These are phyloP conservation scores for Ceratocystis harringtonii DNA, from an alignment of 2,329 filamentous ascomycete genomes.

Conservation along the genomic window DNA sequence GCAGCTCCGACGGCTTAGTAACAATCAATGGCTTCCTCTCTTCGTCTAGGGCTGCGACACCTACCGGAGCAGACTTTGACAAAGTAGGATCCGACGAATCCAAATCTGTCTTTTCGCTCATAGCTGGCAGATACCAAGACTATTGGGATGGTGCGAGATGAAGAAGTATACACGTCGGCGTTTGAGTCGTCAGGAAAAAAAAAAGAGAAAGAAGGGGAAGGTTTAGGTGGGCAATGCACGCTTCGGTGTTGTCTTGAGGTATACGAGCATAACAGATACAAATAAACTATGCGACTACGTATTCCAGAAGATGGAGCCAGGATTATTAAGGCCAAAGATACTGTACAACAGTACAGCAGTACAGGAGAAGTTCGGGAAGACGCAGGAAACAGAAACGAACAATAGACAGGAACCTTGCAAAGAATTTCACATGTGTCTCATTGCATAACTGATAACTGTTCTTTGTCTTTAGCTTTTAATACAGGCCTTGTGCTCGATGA, in stretches of 20 bases:
- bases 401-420: neutral
- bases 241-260: neutral
- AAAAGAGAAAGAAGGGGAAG: neutral
- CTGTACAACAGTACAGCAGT: neutral
- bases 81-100: neutral
- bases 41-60: neutral
- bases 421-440: neutral
- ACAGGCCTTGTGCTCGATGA: neutral
- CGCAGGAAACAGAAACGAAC: neutral
- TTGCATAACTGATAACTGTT: too few species aligned
- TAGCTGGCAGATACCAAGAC: neutral
- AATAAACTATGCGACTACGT: neutral
- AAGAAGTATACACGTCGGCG: neutral
- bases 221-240: neutral
- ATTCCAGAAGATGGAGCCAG: neutral
- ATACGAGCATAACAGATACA: neutral
- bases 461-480: too few species aligned
- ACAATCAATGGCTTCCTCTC: constrained; percentile 2
- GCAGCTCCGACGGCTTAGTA: neutral
- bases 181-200: neutral
- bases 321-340: neutral
- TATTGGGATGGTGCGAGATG: neutral
- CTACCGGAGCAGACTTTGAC: neutral
- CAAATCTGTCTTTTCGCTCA: neutral
- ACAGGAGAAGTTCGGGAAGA: neutral